Evolutionary conservation across 129 eudicot species (phyloP), one percentile per base, ranked within the genome.

Genomic region (Solidago caesia): DNA sequence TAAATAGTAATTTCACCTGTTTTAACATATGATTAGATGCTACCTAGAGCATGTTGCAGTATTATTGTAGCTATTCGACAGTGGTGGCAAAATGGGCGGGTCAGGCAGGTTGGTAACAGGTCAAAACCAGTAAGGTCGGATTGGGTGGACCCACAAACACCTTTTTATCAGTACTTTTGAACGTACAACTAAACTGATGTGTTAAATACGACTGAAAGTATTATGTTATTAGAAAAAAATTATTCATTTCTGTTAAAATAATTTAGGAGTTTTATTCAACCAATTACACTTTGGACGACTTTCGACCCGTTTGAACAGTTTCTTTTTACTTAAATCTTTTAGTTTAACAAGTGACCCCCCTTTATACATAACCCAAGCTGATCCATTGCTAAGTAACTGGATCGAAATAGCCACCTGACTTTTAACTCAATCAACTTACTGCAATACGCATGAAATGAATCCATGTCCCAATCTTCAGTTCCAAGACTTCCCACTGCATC

Each of bases 401-500:
- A 9, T 12, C 25, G 12, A 5, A 64, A 60, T 60, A 16, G 14
- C 27, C 65, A 27, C 65, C 43, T 26, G 16, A 9, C 49, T 45
- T 67, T 65, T 42, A n/a, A 70, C 56, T 48, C 25, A 8, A 63
- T 62, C 15, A 82, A 78, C 91, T 84, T 87, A 95, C 99, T 72
- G 97, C 96, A 76, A 95, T 95, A 47, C 99, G 94, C 99, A 95
- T 95, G 84, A 88, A 95, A 87, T 95, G 99, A 66, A 95, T 95
- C 99, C 99, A 95, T 61, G 93, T 91, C 79, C 99, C 99, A 60
- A 95, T 95, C 75, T 91, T 95, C 63, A 91, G 92, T 82, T 95
- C 99, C 85, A 95, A 76, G 64, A 89, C 96, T 79, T 95, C 99
- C 99, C 99, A 95, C 74, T 95, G 99, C 99, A 95, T 91, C 91